These are phyloP conservation scores for Senecio squalidus DNA, from an alignment of 140 eudicot species.

Conservation along the genomic window DNA sequence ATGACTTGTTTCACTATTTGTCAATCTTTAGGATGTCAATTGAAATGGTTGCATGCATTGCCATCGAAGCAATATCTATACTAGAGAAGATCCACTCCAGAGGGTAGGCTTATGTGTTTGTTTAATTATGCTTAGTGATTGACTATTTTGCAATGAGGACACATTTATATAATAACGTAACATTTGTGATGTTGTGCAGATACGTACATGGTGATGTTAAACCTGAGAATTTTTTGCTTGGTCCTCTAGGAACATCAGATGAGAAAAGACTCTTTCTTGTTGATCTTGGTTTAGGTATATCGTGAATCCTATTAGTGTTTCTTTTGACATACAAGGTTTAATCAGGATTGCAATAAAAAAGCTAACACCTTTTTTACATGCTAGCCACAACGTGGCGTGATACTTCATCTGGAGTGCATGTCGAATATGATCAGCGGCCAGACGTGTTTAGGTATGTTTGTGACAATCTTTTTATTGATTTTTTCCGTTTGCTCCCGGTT, in stretches of 20 bases:
- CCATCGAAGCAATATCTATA: constrained; percentile 88
- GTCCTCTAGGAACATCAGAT: constrained; percentile 71
- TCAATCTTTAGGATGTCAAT: constrained; percentile 63
- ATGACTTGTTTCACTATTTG: neutral
- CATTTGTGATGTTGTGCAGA: constrained; percentile 33
- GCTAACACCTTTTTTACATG: neutral
- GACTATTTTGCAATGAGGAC: too few species aligned
- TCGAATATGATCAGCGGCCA: constrained; percentile 89
- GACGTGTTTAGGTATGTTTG: constrained; percentile 64
- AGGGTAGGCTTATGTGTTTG: constrained; percentile 46
- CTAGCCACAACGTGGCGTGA: constrained; percentile 86
- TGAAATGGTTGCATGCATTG: constrained; percentile 97
- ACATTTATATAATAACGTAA: too few species aligned
- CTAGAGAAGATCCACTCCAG: constrained; percentile 82
- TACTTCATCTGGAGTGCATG: constrained; percentile 70
- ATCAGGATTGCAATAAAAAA: neutral
- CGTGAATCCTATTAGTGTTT: neutral
- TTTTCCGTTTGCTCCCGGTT: neutral
- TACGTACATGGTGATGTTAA: constrained; percentile 96
- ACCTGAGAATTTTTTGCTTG: constrained; percentile 91
- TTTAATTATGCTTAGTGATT: too few species aligned
- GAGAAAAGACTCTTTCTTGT: constrained; percentile 79
- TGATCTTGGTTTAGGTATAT: constrained; percentile 86
- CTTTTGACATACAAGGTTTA: neutral
- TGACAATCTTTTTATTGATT: too few species aligned